Evolutionary conservation across 148 eudicot genomes (phyloP), one percentile per base, ranked within the genome.

Genomic region (Gaultheria prostrata): DNA sequence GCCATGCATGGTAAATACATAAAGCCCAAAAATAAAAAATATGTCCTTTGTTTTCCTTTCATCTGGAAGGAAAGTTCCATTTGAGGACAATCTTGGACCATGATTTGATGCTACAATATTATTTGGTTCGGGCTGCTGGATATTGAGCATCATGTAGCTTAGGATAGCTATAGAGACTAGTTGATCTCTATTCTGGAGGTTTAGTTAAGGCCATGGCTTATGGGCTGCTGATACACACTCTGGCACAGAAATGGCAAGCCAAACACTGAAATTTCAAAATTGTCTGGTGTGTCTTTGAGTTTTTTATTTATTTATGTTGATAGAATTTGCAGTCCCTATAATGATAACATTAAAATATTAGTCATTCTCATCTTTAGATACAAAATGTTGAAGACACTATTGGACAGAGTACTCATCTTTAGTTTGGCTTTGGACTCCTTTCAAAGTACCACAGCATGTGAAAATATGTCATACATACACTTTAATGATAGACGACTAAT

Each of bases 131-230:
- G 57, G 14, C 10, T 35, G 79, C 35, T 76, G 57, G 56, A 76
- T n/a, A 24, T 24, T 26, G 79, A 76, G 49, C 21, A 24, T 76
- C 21, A 43, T 17, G 53, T 74, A 43, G 53, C 77, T 26, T n/a
- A 76, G 33, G 24, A n/a, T 24, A 46, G 26, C 13, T 9, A 17
- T 39, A 1, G 26, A 9, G 4, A 49, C 20, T 24, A 24, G 59
- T 28, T 26, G 57, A 76, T 76, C 57, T 48, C 28, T 49, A 43
- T 46, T 20, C n/a, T 45, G 78, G 28, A 75, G 17, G 7, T 46
- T 75, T n/a, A 43, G n/a, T 65, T 26, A 28, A n/a, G 71, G 51
- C 78, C 14, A n/a, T 75, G 53, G 26, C 78, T 75, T 75, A 10
- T 39, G 78, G 53, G 48, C 30, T 75, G 30, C 49, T 72, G 46